Evolutionary conservation across 768 basidiomycete genomes (phyloP), one percentile per base, ranked within the genome.

Genomic region (Tephrocybe sp.): DNA sequence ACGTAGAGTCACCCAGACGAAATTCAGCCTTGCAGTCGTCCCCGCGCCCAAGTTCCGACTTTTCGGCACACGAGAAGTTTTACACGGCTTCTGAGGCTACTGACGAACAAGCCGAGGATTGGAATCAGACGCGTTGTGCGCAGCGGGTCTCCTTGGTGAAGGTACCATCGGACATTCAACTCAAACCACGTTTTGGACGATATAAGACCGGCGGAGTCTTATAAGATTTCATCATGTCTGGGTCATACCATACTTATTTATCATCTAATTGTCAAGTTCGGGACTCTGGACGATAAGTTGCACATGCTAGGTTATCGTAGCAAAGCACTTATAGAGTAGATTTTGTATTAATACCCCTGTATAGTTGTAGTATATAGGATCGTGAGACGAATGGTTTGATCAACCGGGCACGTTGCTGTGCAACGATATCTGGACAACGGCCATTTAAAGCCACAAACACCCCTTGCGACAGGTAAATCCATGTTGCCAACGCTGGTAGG

Each of bases 61-160:
- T 57, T 4, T 14, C 20, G n/a, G 51, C 64, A 11, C 80, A 77
- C 50, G 79, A 83, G 58, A 75, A 69, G 45, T 74, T 73, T 58
- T 73, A 69, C 56, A 74, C 73, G 20, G 73, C 71, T 25, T 66
- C 65, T 15, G 83, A 85, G 60, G 70, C 62, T 18, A 64, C 65
- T 23, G 77, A 79, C 39, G 89, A 92, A 65, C 77, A 86, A 66
- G 90, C 92, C n/a, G 91, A 93, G 65, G 86, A 87, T 45, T 94
- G 92, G 92, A 75, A 90, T 68, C 84, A 84, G 65, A 94, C 92
- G 1, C 84, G 86, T 42, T 87, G 85, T 30, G 90, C 89, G 12
- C 88, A 90, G 58, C 85, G 91, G 8, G 92, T 93, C 8, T 93
- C 90, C 9, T 73, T 93, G 37, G 87, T 92, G 38, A 78, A 80